Conservation (phyloP, 2,329 filamentous ascomycete species). For the Calonectria montana region DNA sequence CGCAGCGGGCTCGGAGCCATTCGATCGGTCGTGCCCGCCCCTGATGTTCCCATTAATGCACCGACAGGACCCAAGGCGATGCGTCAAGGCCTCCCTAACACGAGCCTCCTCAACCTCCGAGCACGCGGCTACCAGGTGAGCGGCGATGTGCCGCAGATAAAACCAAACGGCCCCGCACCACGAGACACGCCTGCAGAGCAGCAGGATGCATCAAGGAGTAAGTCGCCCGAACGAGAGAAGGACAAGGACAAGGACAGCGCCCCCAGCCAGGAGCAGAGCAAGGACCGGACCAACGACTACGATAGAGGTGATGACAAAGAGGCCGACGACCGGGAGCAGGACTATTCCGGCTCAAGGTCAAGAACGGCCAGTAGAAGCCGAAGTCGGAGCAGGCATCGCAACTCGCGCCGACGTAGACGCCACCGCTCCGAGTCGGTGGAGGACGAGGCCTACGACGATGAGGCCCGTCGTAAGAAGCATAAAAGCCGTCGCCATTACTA, state of each 20-base stretch:
- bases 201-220: conserved; percentile 58
- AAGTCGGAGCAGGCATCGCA: conserved; percentile 57
- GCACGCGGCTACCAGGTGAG: conserved; percentile 62
- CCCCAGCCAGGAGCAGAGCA: conserved; percentile 49
- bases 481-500: conserved; percentile 56
- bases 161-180: conserved; percentile 26
- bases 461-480: conserved; percentile 63
- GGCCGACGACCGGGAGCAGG: conserved; percentile 33
- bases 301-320: conserved; percentile 43
- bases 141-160: conserved; percentile 49
- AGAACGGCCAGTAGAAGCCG: conserved; percentile 46
- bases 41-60: conserved; percentile 72
- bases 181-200: conserved; percentile 35
- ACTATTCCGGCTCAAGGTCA: conserved; percentile 47
- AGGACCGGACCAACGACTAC: conserved; percentile 45
- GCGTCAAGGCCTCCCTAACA: conserved; percentile 88
- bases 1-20: conserved; percentile 41
- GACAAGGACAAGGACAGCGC: conserved; percentile 49
- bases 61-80: conserved; percentile 96
- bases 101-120: conserved; percentile 75
- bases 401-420: conserved; percentile 62
- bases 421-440: conserved; percentile 66
- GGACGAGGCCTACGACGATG: conserved; percentile 59
- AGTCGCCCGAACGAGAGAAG: conserved; percentile 55
- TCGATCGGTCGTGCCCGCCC: conserved; percentile 48